Base-by-base conservation (phyloP, 1,139 yeast genomes). In the Meyerozyma smithsonii region DNA sequence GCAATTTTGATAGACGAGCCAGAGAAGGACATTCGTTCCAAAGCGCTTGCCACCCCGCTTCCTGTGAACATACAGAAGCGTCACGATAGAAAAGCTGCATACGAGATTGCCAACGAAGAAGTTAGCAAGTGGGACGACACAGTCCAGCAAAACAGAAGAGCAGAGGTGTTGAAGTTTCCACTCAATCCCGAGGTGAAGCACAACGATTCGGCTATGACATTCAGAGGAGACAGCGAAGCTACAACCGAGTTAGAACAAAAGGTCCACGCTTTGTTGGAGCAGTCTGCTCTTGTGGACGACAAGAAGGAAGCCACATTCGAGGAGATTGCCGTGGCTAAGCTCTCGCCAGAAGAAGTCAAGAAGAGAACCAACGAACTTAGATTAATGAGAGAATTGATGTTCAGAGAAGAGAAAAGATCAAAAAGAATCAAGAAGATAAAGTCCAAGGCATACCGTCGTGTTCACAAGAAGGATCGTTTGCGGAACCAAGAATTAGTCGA, bases 371-470 rank as follows among this genome's bases (percentile, higher is more conserved):
- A 79, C 42, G 96, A 92, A 61, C 74, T 92, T 49, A 76, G 97
- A 51, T 64, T 84, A 54, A 89, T 89, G 97, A 77, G 98, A 48
- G 98, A 92, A 56, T 74, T 92, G 47, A 87, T 92, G 95, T 92
- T 89, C 64, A 77, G 97, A 55, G 97, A 92, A 55, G 97, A 92
- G 65, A 79, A 82, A 54, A 83, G 87, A 57, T 89, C 97, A 16
- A 88, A 79, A 60, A 77, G 99, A 52, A 76, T 92, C 54, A 90
- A 90, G 68, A 92, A 90, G 66, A 92, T 92, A 63, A 92, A 92
- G 62, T 88, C 97, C 35, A 94, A 90, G 62, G 77, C 88, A 5
- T 92, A 81, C 64, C 87, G 88, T 54, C 83, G 86, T 57, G 83
- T 90, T 41, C 83, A 86, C 56, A 88, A 90, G 72, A 85, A 84